phyloP scores from a whole-genome alignment of 2,329 filamentous ascomycete genomes.

The Aspergillus caelatus region DNA sequence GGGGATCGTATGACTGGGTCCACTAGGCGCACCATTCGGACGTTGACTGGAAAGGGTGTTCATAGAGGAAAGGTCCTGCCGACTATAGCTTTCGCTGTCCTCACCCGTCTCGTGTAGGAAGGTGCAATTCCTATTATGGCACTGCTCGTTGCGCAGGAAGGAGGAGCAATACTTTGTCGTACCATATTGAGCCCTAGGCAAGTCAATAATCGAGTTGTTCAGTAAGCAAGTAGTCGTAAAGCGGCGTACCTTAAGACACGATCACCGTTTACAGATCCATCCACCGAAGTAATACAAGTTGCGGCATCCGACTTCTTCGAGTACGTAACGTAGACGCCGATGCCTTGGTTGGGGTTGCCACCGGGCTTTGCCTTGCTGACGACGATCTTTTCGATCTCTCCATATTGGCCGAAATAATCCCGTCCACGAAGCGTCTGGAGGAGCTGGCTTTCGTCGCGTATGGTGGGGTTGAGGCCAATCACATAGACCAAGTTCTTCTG shows the following conservation, averaged over 20 bases:
- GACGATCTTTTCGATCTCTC: slow-evolving; percentile 97
- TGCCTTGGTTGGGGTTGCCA: slow-evolving; percentile 71
- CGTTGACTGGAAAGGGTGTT: slow-evolving; percentile 84
- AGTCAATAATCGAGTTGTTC: slow-evolving; percentile 8
- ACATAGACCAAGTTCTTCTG: slow-evolving; percentile 99
- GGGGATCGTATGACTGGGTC: slow-evolving; percentile 33
- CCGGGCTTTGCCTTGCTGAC: slow-evolving; percentile 92
- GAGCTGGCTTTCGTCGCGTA: slow-evolving; percentile 82
- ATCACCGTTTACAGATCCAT: slow-evolving; percentile 90
- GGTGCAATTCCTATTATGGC: slow-evolving; percentile 95
- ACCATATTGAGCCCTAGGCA: slow-evolving; percentile 68
- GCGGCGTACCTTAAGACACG: slow-evolving; percentile 71
- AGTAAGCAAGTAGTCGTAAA: neutral
- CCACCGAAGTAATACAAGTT: slow-evolving; percentile 86
- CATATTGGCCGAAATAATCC: slow-evolving; percentile 97
- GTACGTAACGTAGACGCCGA: slow-evolving; percentile 98
- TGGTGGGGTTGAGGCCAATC: slow-evolving; percentile 87
- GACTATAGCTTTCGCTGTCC: slow-evolving; percentile 93
- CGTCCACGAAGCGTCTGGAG: slow-evolving; percentile 85
- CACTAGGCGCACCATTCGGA: slow-evolving; percentile 35
- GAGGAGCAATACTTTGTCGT: slow-evolving; percentile 99
- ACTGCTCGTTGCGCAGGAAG: slow-evolving; percentile 90
- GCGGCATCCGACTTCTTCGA: slow-evolving; percentile 87
- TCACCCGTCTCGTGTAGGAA: slow-evolving; percentile 98
- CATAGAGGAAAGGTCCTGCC: slow-evolving; percentile 91